A percentile compares a stretch with the other conserved stretches of the same genome.
phyloP scores from a whole-genome alignment of 805 yeast species.

The Saturnispora sekii region DNA sequence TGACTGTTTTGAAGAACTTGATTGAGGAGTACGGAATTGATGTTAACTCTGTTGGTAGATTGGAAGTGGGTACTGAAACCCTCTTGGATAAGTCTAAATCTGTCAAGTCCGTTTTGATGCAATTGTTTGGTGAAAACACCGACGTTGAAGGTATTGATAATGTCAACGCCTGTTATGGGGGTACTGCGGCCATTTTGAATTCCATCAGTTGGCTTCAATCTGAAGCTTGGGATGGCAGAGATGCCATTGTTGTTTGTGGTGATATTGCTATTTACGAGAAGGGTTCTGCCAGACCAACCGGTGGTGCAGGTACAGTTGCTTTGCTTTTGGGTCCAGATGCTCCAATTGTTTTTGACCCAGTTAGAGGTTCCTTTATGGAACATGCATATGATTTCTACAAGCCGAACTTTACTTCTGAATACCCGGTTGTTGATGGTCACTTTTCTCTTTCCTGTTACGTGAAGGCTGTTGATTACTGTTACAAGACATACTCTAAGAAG shows the following conservation, averaged over 20 bases:
- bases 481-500: constrained; percentile 72
- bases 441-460: constrained; percentile 90
- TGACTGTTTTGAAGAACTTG: constrained; percentile 76
- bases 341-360: constrained; percentile 83
- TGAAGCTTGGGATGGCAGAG: constrained; percentile 95
- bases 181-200: constrained; percentile 90
- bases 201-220: constrained; percentile 95
- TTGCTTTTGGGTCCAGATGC: constrained; percentile 95
- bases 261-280: constrained; percentile 95
- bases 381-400: constrained; percentile 97
- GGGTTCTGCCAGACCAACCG: constrained; percentile 99
- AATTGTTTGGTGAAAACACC: constrained; percentile 76
- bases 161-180: constrained; percentile 97
- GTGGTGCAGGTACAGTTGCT: constrained; percentile 98
- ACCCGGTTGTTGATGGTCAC: constrained; percentile 97
- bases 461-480: constrained; percentile 83
- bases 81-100: constrained; percentile 94
- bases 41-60: constrained; percentile 73
- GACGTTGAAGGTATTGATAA: constrained; percentile 97
- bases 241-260: constrained; percentile 94
- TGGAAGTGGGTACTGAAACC: constrained; percentile 98
- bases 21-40: constrained; percentile 77
- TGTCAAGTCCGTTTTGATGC: constrained; percentile 92
- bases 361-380: constrained; percentile 90
- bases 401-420: constrained; percentile 93